Evolutionary conservation across 2,329 filamentous ascomycete species (phyloP).

Genomic region (Aspergillus glaucus): DNA sequence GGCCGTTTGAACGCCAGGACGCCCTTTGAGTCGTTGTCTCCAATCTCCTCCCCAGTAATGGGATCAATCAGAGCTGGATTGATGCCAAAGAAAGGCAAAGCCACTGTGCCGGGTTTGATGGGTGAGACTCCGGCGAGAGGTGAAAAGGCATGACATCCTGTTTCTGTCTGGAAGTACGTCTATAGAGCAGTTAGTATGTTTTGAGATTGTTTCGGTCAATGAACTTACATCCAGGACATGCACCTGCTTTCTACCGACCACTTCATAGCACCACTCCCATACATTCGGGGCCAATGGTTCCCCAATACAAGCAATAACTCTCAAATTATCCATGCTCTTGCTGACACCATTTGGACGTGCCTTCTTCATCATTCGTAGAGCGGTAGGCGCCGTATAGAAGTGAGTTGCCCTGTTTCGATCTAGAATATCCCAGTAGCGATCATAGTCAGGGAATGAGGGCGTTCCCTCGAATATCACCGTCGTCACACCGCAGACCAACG

Average conservation of each 20-base stretch:
- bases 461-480: slow-evolving; percentile 96
- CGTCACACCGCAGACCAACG: slow-evolving; percentile 77
- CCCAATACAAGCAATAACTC: slow-evolving; percentile 83
- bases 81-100: slow-evolving; percentile 95
- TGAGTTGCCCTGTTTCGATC: slow-evolving; percentile 88
- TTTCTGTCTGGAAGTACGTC: slow-evolving; percentile 99
- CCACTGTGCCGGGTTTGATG: slow-evolving; percentile 93
- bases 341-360: slow-evolving; percentile 70
- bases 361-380: slow-evolving; percentile 71
- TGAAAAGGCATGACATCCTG: slow-evolving; percentile 90
- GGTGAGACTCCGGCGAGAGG: slow-evolving; percentile 88
- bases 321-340: slow-evolving; percentile 64
- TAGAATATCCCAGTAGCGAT: slow-evolving; percentile 89
- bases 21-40: slow-evolving; percentile 94
- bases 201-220: neutral
- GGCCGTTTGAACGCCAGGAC: slow-evolving; percentile 94
- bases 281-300: slow-evolving; percentile 93
- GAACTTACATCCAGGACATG: slow-evolving; percentile 65
- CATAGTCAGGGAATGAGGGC: slow-evolving; percentile 76
- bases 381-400: slow-evolving; percentile 99
- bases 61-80: slow-evolving; percentile 97
- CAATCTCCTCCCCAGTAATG: slow-evolving; percentile 84
- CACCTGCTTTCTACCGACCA: slow-evolving; percentile 79
- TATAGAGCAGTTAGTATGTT: slow-evolving; percentile 59
- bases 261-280: slow-evolving; percentile 96